Evolutionary conservation across 1,284 basidiomycete species (phyloP), one percentile per base, ranked within the genome.

Genomic region (Tilletia caries): DNA sequence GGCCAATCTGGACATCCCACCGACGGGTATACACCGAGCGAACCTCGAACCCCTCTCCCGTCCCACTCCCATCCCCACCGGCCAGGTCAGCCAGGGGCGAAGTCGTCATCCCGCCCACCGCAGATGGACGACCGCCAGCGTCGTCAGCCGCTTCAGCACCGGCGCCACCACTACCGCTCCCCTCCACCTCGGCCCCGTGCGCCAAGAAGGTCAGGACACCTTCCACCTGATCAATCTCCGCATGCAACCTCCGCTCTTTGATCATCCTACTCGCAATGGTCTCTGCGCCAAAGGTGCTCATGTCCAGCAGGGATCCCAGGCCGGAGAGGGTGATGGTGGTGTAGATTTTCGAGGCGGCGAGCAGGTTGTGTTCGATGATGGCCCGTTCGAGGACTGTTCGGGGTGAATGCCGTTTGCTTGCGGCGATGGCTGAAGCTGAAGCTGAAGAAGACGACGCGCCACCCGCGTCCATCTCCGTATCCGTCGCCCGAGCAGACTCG

Each of bases 361-460:
- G 88, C 20, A 98, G 86, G 83, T 98, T 99, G 85, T 99, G 96
- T 83, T 98, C 95, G 89, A 98, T 92, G 64, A 99, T 92, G 1
- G 96, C 96, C 65, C 94, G 89, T 83, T 98, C 95, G 37, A 98
- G 88, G n/a, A 98, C 94, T 10, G 93, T 98, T 5, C 92, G 90
- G 1, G 95, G 94, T 0, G 88, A 71, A 87, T 92, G 85, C 12
- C 76, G 69, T 2, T 25, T 20, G 32, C 58, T 62, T 6, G n/a
- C 25, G 10, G 64, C 29, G 6, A 25, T n/a, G 20, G 23, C n/a
- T 13, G n/a, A 43, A 18, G 64, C 27, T 1, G 64, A 65, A 20
- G 64, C 41, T 4, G 5, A 20, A 5, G 58, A 27, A 72, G 75
- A 62, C 69, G 70, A 23, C 81, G 82, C 67, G 85, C 86, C 71